These are phyloP conservation scores for Graphiopsis chlorocephala DNA, from an alignment of 2,329 filamentous ascomycete genomes.

Conservation along the genomic window DNA sequence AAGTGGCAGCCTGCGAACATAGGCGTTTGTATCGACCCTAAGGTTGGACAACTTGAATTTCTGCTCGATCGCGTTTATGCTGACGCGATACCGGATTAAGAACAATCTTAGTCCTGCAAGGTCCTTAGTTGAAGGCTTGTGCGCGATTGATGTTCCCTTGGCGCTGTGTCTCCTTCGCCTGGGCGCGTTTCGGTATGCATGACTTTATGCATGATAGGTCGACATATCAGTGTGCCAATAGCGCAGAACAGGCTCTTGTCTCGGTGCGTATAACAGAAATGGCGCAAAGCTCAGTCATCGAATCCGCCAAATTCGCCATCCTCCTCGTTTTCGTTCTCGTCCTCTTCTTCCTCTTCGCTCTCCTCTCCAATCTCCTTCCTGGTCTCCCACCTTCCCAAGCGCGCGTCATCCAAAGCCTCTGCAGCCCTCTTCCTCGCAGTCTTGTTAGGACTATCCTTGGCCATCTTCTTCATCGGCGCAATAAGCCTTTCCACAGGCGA, in stretches of 20 bases:
- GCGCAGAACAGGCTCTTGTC: background rate
- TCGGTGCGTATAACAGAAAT: background rate
- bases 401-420: constrained; percentile 70
- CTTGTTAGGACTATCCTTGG: constrained; percentile 62
- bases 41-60: background rate
- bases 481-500: constrained; percentile 51
- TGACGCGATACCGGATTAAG: background rate
- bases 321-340: constrained; percentile 18
- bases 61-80: background rate
- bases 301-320: constrained; percentile 56
- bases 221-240: background rate
- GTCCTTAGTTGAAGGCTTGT: background rate
- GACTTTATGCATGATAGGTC: background rate
- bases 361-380: constrained; percentile 39
- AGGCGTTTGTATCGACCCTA: background rate
- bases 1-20: background rate
- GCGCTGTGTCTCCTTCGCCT: background rate
- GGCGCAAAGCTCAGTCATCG: constrained; percentile 52
- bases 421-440: constrained; percentile 66
- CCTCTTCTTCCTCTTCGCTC: constrained; percentile 41
- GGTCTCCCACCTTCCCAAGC: constrained; percentile 62
- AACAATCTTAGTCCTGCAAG: background rate
- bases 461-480: constrained; percentile 56
- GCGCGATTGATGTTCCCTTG: background rate
- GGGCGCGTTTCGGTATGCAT: background rate